These are phyloP conservation scores for Trypanosoma avium DNA, from an alignment of 208 protist species.

Conservation along the genomic window DNA sequence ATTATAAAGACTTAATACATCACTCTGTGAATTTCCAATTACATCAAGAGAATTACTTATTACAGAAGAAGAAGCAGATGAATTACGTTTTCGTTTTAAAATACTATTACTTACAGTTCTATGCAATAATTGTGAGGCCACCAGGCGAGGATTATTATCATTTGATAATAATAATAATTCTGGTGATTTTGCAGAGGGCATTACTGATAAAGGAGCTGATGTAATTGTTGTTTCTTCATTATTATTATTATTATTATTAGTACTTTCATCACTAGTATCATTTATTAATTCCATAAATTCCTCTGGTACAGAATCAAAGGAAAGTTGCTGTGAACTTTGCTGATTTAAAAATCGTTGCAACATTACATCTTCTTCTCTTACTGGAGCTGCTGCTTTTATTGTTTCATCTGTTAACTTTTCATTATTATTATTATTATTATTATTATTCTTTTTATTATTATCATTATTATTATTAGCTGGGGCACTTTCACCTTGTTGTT, in stretches of 20 bases:
- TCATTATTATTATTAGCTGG: background rate
- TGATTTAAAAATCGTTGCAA: slow-evolving; percentile 22
- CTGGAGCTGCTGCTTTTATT: background rate
- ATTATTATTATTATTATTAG: background rate
- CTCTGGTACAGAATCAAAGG: slow-evolving; percentile 38
- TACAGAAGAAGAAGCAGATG: too few species aligned
- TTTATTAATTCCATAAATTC: slow-evolving; percentile 19
- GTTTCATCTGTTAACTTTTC: background rate
- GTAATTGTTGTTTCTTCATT: background rate
- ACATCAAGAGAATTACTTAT: background rate
- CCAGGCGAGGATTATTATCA: background rate
- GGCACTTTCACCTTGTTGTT: slow-evolving; percentile 34
- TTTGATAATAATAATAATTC: slow-evolving; percentile 19
- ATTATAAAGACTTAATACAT: background rate
- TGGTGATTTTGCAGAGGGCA: slow-evolving; percentile 1
- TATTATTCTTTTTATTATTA: background rate
- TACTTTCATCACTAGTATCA: too few species aligned
- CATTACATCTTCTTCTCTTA: slow-evolving; percentile 27
- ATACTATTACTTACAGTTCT: slow-evolving; percentile 36
- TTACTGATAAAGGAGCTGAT: slow-evolving; percentile 2
- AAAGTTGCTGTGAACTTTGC: slow-evolving; percentile 21
- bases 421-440: background rate
- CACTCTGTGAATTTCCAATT: background rate
- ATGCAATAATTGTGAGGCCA: slow-evolving; percentile 62
- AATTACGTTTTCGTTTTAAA: too few species aligned